Conservation (phyloP, 2,329 filamentous ascomycete species). For the Sclerotinia minor region DNA sequence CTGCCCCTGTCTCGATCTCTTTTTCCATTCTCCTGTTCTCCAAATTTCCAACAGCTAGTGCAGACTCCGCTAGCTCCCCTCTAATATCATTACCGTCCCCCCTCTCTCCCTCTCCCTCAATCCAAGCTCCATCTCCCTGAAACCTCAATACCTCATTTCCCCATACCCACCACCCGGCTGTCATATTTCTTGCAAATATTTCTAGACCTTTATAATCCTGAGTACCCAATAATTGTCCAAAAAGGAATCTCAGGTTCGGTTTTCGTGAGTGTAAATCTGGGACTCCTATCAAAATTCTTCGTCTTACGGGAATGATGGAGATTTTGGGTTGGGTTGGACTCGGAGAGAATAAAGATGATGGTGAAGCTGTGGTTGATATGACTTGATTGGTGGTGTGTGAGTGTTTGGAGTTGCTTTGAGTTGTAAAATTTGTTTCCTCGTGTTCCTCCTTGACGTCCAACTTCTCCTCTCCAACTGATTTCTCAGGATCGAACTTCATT, state of each 20-base stretch:
- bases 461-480: neutral
- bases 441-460: neutral
- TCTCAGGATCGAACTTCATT: conserved; percentile 43
- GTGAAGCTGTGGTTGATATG: too few species aligned
- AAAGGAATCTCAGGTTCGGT: conserved; percentile 64
- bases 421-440: neutral
- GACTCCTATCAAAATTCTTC: conserved; percentile 61
- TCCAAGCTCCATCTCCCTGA: conserved; percentile 56
- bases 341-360: neutral
- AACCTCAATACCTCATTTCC: conserved; percentile 72
- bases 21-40: neutral
- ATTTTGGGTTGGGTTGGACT: neutral
- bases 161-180: conserved; percentile 77
- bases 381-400: neutral
- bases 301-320: neutral
- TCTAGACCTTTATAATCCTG: conserved; percentile 62
- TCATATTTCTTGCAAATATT: conserved; percentile 73
- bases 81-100: neutral
- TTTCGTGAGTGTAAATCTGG: conserved; percentile 79
- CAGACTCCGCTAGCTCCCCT: neutral
- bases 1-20: neutral
- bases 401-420: too few species aligned
- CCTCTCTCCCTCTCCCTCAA: neutral
- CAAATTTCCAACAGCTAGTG: neutral
- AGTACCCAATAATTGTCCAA: conserved; percentile 55